Evolutionary conservation across 1,284 basidiomycete species (phyloP).

Genomic region (Cutaneotrichosporon cavernicola): DNA sequence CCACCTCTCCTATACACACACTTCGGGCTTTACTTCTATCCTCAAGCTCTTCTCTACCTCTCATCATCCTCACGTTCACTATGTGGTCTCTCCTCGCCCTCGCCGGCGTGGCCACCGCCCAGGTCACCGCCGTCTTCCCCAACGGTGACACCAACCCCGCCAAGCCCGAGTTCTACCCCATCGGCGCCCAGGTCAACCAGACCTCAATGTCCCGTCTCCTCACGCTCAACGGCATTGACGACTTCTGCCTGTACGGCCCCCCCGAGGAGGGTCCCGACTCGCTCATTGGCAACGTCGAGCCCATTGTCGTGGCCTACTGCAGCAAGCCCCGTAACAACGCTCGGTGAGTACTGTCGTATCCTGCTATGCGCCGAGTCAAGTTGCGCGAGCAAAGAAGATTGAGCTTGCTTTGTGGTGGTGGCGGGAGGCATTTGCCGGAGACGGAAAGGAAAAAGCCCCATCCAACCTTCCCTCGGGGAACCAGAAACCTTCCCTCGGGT

Average conservation of each 20-base stretch:
- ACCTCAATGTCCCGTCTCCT: conserved; percentile 49
- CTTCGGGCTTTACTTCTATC: background rate
- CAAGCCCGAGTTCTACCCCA: conserved; percentile 38
- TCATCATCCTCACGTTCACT: conserved; percentile 7
- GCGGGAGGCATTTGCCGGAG: no score
- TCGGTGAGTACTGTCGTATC: conserved; percentile 28
- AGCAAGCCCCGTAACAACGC: conserved; percentile 44
- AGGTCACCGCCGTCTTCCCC: conserved; percentile 44
- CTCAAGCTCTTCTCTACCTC: background rate
- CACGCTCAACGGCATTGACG: conserved; percentile 50
- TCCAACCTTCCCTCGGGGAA: no score
- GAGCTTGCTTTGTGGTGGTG: no score
- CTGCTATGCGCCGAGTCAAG: background rate
- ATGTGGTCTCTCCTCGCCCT: conserved; percentile 21
- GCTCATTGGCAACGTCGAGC: conserved; percentile 49
- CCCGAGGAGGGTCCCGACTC: conserved; percentile 40
- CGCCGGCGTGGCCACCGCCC: conserved; percentile 18
- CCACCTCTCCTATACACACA: background rate
- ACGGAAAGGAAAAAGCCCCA: no score
- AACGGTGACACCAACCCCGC: conserved; percentile 53
- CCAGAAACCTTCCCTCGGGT: no score
- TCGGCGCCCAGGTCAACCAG: conserved; percentile 50
- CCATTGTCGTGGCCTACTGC: conserved; percentile 48
- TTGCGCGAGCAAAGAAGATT: no score
- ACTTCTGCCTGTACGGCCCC: conserved; percentile 52